Conservation (phyloP, 1,139 yeast species). For the Debaryomyces robertsiae region DNA sequence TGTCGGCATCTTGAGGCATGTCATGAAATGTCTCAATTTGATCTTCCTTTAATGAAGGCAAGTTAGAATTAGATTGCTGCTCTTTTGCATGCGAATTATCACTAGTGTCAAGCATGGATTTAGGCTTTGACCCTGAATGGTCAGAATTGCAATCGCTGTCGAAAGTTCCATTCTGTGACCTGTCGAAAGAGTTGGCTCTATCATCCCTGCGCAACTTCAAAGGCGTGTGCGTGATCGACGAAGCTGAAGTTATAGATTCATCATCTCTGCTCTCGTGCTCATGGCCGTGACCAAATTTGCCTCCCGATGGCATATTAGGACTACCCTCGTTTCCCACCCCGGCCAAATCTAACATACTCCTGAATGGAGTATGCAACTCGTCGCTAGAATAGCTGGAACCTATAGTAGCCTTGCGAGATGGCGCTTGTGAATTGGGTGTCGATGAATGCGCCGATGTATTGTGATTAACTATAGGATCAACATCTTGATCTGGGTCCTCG, state of each 20-base stretch:
- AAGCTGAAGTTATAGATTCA: constrained; percentile 28
- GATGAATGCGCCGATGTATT: constrained; percentile 26
- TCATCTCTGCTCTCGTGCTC: constrained; percentile 20
- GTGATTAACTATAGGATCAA: constrained; percentile 40
- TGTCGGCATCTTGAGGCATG: not conserved
- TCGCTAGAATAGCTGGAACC: constrained; percentile 19
- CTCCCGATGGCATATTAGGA: not conserved
- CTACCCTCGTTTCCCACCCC: constrained; percentile 11
- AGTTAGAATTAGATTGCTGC: constrained; percentile 9
- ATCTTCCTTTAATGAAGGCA: constrained; percentile 29
- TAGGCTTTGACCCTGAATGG: constrained; percentile 6
- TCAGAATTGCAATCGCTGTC: constrained; percentile 1
- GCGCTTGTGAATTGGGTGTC: constrained; percentile 31
- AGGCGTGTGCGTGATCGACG: constrained; percentile 28
- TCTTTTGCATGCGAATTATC: constrained; percentile 1
- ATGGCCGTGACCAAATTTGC: not conserved
- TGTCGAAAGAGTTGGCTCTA: constrained; percentile 1
- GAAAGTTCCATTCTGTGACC: not conserved
- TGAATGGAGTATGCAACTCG: constrained; percentile 31
- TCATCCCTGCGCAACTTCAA: constrained; percentile 15
- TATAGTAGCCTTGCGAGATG: constrained; percentile 39
- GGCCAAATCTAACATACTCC: constrained; percentile 46
- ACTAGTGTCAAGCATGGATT: constrained; percentile 4
- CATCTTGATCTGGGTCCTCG: constrained; percentile 53
- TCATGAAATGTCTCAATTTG: constrained; percentile 8